Evolutionary conservation across 345 rosid species (phyloP).

Genomic region (Eucalyptus coolabah): DNA sequence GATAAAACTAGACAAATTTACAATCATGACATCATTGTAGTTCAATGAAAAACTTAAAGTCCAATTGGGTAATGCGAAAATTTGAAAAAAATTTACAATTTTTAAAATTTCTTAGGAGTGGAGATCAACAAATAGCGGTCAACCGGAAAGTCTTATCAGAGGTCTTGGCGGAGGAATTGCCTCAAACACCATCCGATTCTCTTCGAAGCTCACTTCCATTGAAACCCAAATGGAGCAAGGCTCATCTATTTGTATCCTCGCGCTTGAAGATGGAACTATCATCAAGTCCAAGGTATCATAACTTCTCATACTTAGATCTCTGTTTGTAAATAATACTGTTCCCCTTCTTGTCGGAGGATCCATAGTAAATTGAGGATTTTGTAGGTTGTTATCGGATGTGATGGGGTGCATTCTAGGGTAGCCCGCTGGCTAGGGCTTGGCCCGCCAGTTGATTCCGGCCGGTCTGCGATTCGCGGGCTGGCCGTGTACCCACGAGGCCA

Average conservation of each 20-base stretch:
- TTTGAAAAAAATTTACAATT: background rate
- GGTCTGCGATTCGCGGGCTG: constrained; percentile 15
- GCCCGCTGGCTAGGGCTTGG: constrained; percentile 18
- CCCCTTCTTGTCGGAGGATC: background rate
- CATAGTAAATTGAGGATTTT: background rate
- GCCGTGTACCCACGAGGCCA: constrained; percentile 12
- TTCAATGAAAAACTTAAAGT: background rate
- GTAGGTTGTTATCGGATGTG: constrained; percentile 26
- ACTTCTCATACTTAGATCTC: background rate
- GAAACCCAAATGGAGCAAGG: background rate
- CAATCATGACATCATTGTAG: background rate
- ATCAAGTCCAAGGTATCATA: constrained; percentile 12
- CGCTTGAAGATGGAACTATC: constrained; percentile 17
- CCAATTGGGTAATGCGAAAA: background rate
- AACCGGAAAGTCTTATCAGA: constrained; percentile 8
- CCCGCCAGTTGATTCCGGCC: constrained; percentile 1
- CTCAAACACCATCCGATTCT: constrained; percentile 13
- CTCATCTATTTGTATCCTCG: background rate
- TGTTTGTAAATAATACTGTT: background rate
- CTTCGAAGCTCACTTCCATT: constrained; percentile 15
- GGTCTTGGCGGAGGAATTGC: constrained; percentile 19
- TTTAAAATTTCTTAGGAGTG: background rate
- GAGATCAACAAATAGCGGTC: background rate
- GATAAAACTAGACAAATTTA: background rate
- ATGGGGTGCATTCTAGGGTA: constrained; percentile 26